Evolutionary conservation across 2,329 filamentous ascomycete species (phyloP).

Genomic region (Purpureocillium takamizusanense): DNA sequence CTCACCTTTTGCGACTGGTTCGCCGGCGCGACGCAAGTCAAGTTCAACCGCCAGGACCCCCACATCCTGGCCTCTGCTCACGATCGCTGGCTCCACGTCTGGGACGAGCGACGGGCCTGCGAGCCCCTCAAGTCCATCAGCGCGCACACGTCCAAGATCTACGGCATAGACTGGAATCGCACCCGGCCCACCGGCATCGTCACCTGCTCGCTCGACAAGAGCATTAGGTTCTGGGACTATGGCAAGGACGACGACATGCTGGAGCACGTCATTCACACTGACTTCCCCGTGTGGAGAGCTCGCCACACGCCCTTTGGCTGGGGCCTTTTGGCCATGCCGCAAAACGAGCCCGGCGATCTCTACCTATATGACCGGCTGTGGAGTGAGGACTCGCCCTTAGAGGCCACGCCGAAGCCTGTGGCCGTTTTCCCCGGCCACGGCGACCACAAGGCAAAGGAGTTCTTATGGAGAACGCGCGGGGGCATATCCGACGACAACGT

Average conservation of each 20-base stretch:
- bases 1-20: constrained; percentile 88
- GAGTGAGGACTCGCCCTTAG: constrained; percentile 31
- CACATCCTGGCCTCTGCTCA: constrained; percentile 85
- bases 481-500: constrained; percentile 54
- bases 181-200: constrained; percentile 62
- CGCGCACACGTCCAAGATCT: constrained; percentile 88
- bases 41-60: constrained; percentile 84
- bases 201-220: constrained; percentile 85
- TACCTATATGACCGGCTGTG: constrained; percentile 70
- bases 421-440: constrained; percentile 53
- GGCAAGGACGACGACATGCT: constrained; percentile 50
- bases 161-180: constrained; percentile 91
- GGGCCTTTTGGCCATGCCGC: constrained; percentile 83
- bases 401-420: constrained; percentile 38
- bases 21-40: constrained; percentile 88
- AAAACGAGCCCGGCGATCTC: constrained; percentile 75
- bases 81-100: constrained; percentile 78
- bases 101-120: constrained; percentile 77
- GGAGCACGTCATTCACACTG: constrained; percentile 69
- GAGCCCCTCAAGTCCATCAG: constrained; percentile 74
- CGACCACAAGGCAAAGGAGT: constrained; percentile 73
- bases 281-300: constrained; percentile 85
- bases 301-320: constrained; percentile 84
- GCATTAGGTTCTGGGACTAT: constrained; percentile 91
- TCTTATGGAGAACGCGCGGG: constrained; percentile 78